Conservation (phyloP, 805 yeast genomes). For the Nakazawaea peltata region DNA sequence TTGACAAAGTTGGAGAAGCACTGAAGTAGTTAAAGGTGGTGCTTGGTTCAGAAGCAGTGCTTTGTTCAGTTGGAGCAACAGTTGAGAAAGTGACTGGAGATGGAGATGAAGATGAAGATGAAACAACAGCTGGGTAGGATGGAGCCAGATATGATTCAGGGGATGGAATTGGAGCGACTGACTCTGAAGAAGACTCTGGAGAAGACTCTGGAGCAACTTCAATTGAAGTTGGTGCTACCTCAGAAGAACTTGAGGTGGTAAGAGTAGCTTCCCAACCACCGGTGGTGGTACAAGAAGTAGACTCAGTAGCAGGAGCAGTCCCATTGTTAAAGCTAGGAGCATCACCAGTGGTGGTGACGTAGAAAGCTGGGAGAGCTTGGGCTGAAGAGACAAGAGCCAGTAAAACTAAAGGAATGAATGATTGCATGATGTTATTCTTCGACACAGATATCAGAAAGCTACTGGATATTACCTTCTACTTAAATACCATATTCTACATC, state of each 20-base stretch:
- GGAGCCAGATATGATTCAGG: no score
- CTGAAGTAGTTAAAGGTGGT: not conserved
- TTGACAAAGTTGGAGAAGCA: not conserved
- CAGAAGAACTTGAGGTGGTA: not conserved
- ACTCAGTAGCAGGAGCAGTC: no score
- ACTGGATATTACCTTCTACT: no score
- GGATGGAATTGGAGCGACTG: not conserved
- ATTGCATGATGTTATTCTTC: conserved; percentile 3
- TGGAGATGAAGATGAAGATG: not conserved
- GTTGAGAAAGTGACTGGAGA: not conserved
- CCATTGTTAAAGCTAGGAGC: no score
- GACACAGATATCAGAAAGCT: no score
- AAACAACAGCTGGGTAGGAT: not conserved
- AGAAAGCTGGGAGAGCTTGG: conserved; percentile 7
- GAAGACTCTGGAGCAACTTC: not conserved
- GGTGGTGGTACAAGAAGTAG: not conserved
- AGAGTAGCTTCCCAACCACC: not conserved
- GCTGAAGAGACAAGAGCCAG: conserved; percentile 1
- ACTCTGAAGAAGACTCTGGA: not conserved
- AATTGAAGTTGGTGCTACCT: not conserved
- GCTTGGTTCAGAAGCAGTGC: conserved; percentile 1
- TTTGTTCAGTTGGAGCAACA: not conserved
- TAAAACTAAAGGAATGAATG: not conserved
- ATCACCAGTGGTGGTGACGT: not conserved
- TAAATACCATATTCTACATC: no score